Conservation (phyloP, 441 rosid species). For the Croton laevigatus region DNA sequence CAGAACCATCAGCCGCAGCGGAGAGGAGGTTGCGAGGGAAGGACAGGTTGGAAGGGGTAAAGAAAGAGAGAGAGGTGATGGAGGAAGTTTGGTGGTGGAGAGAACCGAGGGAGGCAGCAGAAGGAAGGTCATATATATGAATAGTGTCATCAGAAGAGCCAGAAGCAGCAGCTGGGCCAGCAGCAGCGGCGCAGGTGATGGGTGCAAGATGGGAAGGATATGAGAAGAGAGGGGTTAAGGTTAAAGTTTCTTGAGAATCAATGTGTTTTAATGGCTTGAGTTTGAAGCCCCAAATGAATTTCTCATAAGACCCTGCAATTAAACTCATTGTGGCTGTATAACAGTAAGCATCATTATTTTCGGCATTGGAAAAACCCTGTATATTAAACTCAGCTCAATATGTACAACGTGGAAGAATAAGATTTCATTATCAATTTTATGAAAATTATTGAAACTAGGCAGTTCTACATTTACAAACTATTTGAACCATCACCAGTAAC, state of each 20-base stretch:
- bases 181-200: slow-evolving; percentile 64
- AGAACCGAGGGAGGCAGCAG: slow-evolving; percentile 82
- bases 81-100: slow-evolving; percentile 64
- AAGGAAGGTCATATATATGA: slow-evolving; percentile 75
- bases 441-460: too few relatives aligned
- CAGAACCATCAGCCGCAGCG: slow-evolving; percentile 73
- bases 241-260: slow-evolving; percentile 38
- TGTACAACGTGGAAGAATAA: too few relatives aligned
- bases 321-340: slow-evolving; percentile 43
- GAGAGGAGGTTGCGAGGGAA: slow-evolving; percentile 87
- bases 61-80: slow-evolving; percentile 69
- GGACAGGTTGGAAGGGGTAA: slow-evolving; percentile 64
- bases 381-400: too few relatives aligned
- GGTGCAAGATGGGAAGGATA: slow-evolving; percentile 81
- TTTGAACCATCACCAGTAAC: too few relatives aligned
- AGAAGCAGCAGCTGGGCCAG: slow-evolving; percentile 80
- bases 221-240: slow-evolving; percentile 67
- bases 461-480: too few relatives aligned
- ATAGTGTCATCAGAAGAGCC: slow-evolving; percentile 79
- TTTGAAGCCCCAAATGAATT: slow-evolving; percentile 84
- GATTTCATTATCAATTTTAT: too few relatives aligned
- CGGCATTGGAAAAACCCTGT: not conserved
- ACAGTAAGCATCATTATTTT: not conserved
- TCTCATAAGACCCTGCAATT: slow-evolving; percentile 87
- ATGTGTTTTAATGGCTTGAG: slow-evolving; percentile 52